These are phyloP conservation scores for Globisporangium heterothallicum DNA, from an alignment of 352 stramenopile species.

Conservation along the genomic window DNA sequence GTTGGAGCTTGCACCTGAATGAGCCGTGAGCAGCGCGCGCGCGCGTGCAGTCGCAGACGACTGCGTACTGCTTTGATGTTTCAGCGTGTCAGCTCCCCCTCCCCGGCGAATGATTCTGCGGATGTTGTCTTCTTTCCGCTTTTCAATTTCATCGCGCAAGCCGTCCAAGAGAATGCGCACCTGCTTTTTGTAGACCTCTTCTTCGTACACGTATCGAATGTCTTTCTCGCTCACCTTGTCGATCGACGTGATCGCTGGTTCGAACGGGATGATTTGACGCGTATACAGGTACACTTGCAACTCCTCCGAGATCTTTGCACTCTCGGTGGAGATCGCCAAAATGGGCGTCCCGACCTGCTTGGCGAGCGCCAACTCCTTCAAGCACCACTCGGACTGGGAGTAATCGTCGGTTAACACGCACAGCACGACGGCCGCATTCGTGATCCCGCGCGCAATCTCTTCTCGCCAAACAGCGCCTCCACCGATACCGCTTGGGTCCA, in stretches of 20 bases:
- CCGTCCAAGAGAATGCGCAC: constrained; percentile 67
- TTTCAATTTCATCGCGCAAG: constrained; percentile 80
- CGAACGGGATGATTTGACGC: constrained; percentile 75
- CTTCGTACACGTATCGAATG: constrained; percentile 58
- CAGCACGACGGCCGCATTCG: constrained; percentile 51
- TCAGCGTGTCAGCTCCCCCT: constrained; percentile 13
- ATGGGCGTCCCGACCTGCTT: constrained; percentile 80
- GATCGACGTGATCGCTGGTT: constrained; percentile 51
- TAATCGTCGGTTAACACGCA: constrained; percentile 64
- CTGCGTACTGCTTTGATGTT: constrained; percentile 5
- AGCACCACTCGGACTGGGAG: constrained; percentile 49
- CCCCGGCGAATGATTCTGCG: constrained; percentile 42
- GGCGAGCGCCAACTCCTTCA: constrained; percentile 54
- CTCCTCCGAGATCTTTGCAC: constrained; percentile 70
- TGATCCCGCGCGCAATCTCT: constrained; percentile 57
- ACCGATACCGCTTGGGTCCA: constrained; percentile 58
- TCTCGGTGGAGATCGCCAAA: constrained; percentile 70
- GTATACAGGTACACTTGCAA: constrained; percentile 84
- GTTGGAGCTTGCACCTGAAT: constrained; percentile 17
- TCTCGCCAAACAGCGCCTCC: constrained; percentile 59
- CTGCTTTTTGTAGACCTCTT: constrained; percentile 63
- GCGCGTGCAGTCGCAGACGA: constrained; percentile 10
- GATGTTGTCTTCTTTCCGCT: constrained; percentile 62
- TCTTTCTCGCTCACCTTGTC: constrained; percentile 37
- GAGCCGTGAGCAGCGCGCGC: constrained; percentile 7